Base-by-base conservation (phyloP, 2,329 filamentous ascomycete genomes). In the Aureobasidium sp. region DNA sequence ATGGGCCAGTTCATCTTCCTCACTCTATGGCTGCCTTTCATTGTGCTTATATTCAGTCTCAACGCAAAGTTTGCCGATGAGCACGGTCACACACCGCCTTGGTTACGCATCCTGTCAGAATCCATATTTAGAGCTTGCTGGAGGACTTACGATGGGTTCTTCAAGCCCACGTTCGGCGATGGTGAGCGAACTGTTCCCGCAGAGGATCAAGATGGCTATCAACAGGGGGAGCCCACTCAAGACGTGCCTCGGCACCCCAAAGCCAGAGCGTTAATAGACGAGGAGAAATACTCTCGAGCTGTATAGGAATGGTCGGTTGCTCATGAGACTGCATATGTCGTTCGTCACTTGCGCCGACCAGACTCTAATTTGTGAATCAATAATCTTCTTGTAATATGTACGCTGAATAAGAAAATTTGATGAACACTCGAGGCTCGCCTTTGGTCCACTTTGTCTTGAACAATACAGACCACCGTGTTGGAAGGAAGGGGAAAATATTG, bases 141-240 rank as follows among this genome's bases (percentile, higher is more conserved):
- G 89, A 69, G 67, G 50, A 81, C 75, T 51, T 90, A 92, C 74
- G 88, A 91, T 75, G 64, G 57, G 0, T 70, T 84, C 20, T 87
- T 88, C 67, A 87, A 84, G 72, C 77, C 75, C 0, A 44, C 87
- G 0, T 97, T 95, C 78, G 93, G 93, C 0, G 89, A 97, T 71
- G 94, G 94, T 0, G 93, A 97, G 79, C 83, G 84, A 67, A 86
- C 83, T 0, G 70, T 79, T 10, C 65, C 69, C 17, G 68, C 71
- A 61, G 68, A 65, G 9, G 63, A 66, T 6, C 56, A 69, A 10
- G 63, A 56, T n/a, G 53, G 26, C 43, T 27, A 43, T 13, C 20
- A 12, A 15, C 4, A 15, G 12, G 12, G 3, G 12, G 17, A 2
- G 13, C 50, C 20, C 5, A 26, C 6, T 20, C 6, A 52, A 10